Evolutionary conservation across 805 yeast genomes (phyloP), one percentile per base, ranked within the genome.

Genomic region (Yarrowia sp.): DNA sequence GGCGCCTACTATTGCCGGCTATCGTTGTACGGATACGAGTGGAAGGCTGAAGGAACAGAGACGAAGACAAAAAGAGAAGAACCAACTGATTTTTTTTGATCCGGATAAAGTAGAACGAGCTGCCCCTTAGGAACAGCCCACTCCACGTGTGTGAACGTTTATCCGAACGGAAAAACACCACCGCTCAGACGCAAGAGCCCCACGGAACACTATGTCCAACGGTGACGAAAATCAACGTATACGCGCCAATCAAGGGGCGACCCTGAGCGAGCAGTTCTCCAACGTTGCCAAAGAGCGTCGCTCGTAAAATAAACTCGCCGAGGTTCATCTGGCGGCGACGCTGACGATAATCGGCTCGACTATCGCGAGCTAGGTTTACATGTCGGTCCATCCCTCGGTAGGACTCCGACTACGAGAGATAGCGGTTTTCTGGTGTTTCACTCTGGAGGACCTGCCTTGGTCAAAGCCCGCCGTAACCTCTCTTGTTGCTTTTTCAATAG

Each of bases 81-180:
- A n/a, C n/a, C n/a, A n/a, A n/a, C n/a, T n/a, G n/a, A n/a, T n/a
- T n/a, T n/a, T n/a, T n/a, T n/a, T n/a, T n/a, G n/a, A n/a, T n/a
- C n/a, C n/a, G n/a, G n/a, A n/a, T n/a, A n/a, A n/a, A n/a, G n/a
- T n/a, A n/a, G n/a, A n/a, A n/a, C n/a, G n/a, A n/a, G n/a, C n/a
- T n/a, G n/a, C n/a, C n/a, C n/a, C n/a, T n/a, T n/a, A n/a, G 29
- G 12, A 27, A 27, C 9, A 27, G 10, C 29, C 10, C 29, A 27
- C 29, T 6, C 29, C 9, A 27, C 29, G 1, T 12, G 3, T 27
- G 12, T 4, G n/a, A n/a, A 12, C 5, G 12, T 27, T 44, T 13
- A 27, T 44, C 51, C 51, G 51, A n/a, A 13, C 51, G 51, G 51
- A 44, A 44, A 44, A 44, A 44, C 51, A 27, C 25, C 51, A 19